Evolutionary conservation across 1,284 basidiomycete genomes (phyloP), one percentile per base, ranked within the genome.

Genomic region (Fomitopsis palustris): DNA sequence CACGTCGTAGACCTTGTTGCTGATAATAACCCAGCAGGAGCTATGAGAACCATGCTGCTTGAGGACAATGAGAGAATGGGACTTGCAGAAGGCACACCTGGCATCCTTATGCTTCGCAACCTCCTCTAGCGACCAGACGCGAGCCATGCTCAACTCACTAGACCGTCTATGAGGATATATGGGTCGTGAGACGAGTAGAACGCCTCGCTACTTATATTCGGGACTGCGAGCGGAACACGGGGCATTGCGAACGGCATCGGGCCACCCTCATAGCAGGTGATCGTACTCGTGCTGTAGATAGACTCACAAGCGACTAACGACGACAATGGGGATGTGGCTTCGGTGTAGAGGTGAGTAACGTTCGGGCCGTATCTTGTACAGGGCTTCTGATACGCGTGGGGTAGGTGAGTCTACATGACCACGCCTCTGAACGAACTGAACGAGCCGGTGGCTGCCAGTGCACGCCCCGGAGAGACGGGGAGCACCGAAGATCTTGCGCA

Each of bases 11-110:
- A 92, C 88, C 57, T 81, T 78, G 72, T 85, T 82, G 62, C 83
- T 78, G 61, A 95, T 90, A 65, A 96, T 87, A 62, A 96, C 89
- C 95, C 93, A 96, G 73, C 92, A 93, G 19, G 86, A 88, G 53
- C 87, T 88, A 12, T 10, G 8, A 10, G 16, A 23, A 35, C 17
- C 51, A 53, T 14, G 29, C 9, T 9, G 45, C 45, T 53, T 66
- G 17, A 56, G 19, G 39, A 52, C 12, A 4, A 17, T 21, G 9
- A 21, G 17, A 19, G 4, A 16, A 31, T 23, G 29, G 12, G 25
- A 23, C 10, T 27, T 8, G 29, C 33, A 23, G 37, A 21, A 7
- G 10, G 67, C 74, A 38, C 61, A 87, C 87, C 76, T 71, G 19
- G 72, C 43, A 17, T 77, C 77, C 64, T 81, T 84, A 68, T 90